Evolutionary conservation across 2,329 filamentous ascomycete species (phyloP).

Genomic region (Aureobasidium sp.): DNA sequence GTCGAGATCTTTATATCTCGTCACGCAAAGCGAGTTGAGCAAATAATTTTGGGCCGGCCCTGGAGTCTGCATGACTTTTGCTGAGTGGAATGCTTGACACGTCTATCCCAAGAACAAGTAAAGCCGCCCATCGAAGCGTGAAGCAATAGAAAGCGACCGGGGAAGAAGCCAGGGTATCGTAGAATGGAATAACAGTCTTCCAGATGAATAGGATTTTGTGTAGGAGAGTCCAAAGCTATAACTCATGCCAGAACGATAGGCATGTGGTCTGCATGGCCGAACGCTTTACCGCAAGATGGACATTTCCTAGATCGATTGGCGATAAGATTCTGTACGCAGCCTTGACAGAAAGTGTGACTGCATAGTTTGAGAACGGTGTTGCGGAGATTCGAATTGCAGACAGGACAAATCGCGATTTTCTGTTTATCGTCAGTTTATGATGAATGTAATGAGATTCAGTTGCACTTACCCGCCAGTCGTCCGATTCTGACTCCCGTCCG

Average conservation of each 20-base stretch:
- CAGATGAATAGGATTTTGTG: neutral
- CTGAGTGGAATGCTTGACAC: neutral
- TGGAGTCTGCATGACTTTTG: neutral
- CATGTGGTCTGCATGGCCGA: conserved; percentile 88
- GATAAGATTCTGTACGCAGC: conserved; percentile 83
- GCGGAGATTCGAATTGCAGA: conserved; percentile 90
- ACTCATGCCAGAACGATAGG: conserved; percentile 27
- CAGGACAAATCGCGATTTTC: conserved; percentile 76
- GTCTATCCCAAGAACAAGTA: neutral
- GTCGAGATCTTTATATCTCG: neutral
- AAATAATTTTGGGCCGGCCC: neutral
- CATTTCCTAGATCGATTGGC: conserved; percentile 89
- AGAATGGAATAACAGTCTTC: neutral
- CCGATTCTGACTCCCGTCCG: conserved; percentile 61
- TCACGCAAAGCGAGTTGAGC: neutral
- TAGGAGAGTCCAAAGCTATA: neutral
- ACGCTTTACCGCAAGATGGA: conserved; percentile 84
- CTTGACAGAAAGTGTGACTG: conserved; percentile 87
- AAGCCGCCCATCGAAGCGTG: neutral
- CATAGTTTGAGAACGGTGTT: conserved; percentile 90
- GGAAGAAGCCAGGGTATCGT: neutral
- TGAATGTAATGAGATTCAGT: neutral
- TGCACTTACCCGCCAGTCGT: conserved; percentile 71
- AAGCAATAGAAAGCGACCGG: neutral
- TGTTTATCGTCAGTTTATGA: conserved; percentile 24